phyloP scores from a whole-genome alignment of 208 protist genomes.

The Entamoeba histolytica region DNA sequence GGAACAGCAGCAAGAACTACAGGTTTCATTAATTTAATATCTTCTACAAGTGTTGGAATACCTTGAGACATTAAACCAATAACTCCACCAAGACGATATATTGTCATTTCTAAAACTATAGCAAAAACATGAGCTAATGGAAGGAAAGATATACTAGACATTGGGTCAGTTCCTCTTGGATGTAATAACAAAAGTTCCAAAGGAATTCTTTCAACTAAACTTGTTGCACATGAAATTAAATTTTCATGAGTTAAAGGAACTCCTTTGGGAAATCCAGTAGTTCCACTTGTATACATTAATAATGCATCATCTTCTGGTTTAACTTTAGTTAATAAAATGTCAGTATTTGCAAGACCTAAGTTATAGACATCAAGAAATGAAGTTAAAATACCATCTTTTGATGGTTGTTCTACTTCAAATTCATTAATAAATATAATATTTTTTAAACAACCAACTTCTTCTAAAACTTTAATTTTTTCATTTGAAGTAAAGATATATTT shows the following conservation, averaged over 20 bases:
- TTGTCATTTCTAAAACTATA: not conserved
- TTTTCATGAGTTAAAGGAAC: constrained; percentile 17
- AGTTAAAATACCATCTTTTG: not conserved
- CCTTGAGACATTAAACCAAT: not conserved
- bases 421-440: not conserved
- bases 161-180: not conserved
- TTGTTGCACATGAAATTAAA: not conserved
- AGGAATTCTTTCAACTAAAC: not conserved
- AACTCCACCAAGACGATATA: not conserved
- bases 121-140: constrained; percentile 9
- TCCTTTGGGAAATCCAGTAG: constrained; percentile 20
- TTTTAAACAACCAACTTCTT: not conserved
- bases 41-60: not conserved
- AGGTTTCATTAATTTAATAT: not conserved
- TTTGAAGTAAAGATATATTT: not conserved
- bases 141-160: not conserved
- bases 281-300: constrained; percentile 25
- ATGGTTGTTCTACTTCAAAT: not conserved
- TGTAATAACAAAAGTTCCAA: not conserved
- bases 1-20: constrained; percentile 1
- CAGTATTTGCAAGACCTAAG: not conserved
- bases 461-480: not conserved
- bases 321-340: not conserved
- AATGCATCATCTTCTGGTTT: not conserved
- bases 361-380: not conserved